Evolutionary conservation across 352 stramenopile genomes (phyloP).

Genomic region (Globisporangium recalcitrans): DNA sequence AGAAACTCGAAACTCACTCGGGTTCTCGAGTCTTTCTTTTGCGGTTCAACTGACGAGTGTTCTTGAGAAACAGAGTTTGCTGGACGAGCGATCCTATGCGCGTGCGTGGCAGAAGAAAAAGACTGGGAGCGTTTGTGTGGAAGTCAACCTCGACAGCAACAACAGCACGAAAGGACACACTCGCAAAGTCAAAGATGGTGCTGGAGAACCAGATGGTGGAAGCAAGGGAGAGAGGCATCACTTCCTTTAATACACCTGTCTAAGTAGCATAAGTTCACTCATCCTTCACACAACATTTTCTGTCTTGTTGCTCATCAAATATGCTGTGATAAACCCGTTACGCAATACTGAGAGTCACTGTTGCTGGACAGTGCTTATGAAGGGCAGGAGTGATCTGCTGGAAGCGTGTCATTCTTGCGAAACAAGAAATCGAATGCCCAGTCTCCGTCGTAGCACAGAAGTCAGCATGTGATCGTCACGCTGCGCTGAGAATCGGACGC

Average conservation of each 20-base stretch:
- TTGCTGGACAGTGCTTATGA: background rate
- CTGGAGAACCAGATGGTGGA: background rate
- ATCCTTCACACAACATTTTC: background rate
- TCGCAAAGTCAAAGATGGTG: background rate
- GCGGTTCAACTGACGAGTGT: background rate
- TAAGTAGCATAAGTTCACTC: background rate
- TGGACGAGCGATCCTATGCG: background rate
- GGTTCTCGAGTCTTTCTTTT: background rate
- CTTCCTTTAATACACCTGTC: background rate
- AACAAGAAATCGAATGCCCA: background rate
- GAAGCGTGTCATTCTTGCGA: background rate
- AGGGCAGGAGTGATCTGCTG: background rate
- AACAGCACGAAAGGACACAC: constrained; percentile 1
- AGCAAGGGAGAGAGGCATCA: background rate
- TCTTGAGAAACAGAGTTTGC: background rate
- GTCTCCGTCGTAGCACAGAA: background rate
- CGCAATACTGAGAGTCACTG: background rate
- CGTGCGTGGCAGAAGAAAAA: constrained; percentile 1
- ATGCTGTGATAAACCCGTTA: background rate
- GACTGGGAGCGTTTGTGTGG: background rate
- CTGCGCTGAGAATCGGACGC: background rate
- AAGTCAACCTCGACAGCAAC: background rate
- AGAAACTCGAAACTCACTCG: background rate
- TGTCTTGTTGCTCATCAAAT: background rate
- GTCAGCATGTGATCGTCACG: too few species aligned